Base-by-base conservation (phyloP, 228 moss, liverwort and hornwort species). In the Sphagnum fallax region DNA sequence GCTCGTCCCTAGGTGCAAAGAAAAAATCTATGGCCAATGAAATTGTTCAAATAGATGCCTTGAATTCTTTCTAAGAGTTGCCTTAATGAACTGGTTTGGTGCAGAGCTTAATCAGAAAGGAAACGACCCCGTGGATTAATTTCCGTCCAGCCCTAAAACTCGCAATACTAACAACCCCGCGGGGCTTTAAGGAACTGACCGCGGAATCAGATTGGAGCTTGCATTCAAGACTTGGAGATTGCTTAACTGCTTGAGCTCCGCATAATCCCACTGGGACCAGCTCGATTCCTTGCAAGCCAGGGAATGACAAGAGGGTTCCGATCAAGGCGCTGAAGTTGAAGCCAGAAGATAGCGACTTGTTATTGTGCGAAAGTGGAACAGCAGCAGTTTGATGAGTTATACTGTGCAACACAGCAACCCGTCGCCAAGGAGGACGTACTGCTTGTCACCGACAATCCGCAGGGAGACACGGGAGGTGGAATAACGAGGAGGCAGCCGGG, bases 191-290 rank as follows among this genome's bases (percentile, higher is more conserved):
- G 95, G 90, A 2, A 95, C 63, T 47, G 63, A 49, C 7, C 91
- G 92, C 0, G 82, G 87, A 77, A 87, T 82, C 18, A 87, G 79
- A 66, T 95, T 95, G 4, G 84, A 77, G 76, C 92, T 95, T 52
- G 85, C 65, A 72, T 95, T 95, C 10, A 92, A 71, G 6, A 86
- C 79, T 68, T 82, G 80, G 10, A 95, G 83, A 66, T 78, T 76
- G 59, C 49, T 77, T 62, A 90, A 69, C 9, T 73, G 65, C 6
- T 68, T 69, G 0, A 95, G 67, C 50, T 53, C 69, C 32, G 32
- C 87, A 92, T 89, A 95, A 87, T 67, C 95, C 95, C 55, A 95
- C 70, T 15, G 76, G 74, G 50, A 91, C 89, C 5, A 95, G 87
- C 77, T 95, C 92, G 53, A 95, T 60, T 8, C 80, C 81, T 6